A percentile compares a stretch with the other conserved stretches of the same genome.
phyloP scores from a whole-genome alignment of 129 eudicot species.

The Chrysanthemum seticuspe region DNA sequence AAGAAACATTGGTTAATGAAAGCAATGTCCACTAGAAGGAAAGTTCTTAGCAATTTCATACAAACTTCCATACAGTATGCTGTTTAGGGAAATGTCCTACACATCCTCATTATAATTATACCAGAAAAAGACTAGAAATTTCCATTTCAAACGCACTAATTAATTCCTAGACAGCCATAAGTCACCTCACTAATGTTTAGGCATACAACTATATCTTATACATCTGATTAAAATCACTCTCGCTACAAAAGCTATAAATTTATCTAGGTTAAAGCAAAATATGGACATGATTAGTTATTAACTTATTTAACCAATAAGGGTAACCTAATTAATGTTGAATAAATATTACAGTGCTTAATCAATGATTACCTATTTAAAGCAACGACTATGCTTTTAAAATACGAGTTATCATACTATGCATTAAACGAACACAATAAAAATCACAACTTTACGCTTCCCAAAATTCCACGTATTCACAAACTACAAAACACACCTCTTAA shows the following conservation, averaged over 20 bases:
- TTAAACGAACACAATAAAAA: background rate
- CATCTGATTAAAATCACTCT: background rate
- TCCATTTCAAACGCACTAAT: background rate
- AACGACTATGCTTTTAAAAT: background rate
- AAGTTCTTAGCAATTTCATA: conserved; percentile 3
- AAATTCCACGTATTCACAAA: background rate
- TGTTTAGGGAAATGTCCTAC: background rate
- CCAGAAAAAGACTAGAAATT: background rate
- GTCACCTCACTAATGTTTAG: conserved; percentile 4
- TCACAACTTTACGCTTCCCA: background rate
- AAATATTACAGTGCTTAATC: background rate
- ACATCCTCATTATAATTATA: background rate
- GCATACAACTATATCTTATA: background rate
- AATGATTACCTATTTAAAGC: background rate
- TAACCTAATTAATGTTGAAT: conserved; percentile 3
- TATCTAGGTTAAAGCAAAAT: background rate
- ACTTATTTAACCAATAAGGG: background rate
- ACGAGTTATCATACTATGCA: background rate
- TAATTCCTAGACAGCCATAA: background rate
- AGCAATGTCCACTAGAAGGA: background rate
- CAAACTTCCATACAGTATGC: background rate
- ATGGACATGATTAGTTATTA: background rate
- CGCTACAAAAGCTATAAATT: background rate
- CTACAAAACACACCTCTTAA: conserved; percentile 43
- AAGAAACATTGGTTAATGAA: background rate